Base-by-base conservation (phyloP, 495 filamentous ascomycete genomes). In the Evernia prunastri region DNA sequence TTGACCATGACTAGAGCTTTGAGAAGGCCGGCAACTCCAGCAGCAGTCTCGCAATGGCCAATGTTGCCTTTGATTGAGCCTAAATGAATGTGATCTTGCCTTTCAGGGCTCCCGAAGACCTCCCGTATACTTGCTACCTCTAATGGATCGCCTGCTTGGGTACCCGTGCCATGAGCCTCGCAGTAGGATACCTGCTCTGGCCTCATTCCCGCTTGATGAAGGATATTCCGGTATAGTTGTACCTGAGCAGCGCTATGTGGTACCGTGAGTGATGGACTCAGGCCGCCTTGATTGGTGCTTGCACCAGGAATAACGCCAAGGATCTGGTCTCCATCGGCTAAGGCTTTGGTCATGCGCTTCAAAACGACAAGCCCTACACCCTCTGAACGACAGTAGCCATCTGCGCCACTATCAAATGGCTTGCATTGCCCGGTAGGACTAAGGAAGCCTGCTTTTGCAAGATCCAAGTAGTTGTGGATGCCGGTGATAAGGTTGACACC, bases 361-460 rank as follows among this genome's bases (percentile, higher is more conserved):
- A 92, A 75, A 43, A 89, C 78, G 33, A 92, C 80, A 8, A 82
- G 81, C 0, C 79, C 89, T 56, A 83, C 81, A n/a, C 79, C 84
- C 61, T 92, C 89, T 0, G 80, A 86, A 59, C 89, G 82, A 69
- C 87, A 90, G 72, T 90, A 92, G 0, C 89, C 88, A 67, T 91
- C 85, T 5, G 87, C 88, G 17, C 79, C 77, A 54, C 81, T 78
- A 68, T 90, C 87, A 63, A 90, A 91, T 0, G 88, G 84, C 61
- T 91, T 90, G 71, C 87, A 91, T 23, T 68, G 70, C 0, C 79
- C 79, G 0, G 72, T 80, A 0, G 73, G 72, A 31, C 75, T 79
- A 0, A 79, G 47, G 59, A 79, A 79, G 9, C 68, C 70, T 11
- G 69, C 78, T 0, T 60, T 75, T 7, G 63, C 67, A 2, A 79